phyloP scores from a whole-genome alignment of 345 rosid genomes.

The Brassica carinata region DNA sequence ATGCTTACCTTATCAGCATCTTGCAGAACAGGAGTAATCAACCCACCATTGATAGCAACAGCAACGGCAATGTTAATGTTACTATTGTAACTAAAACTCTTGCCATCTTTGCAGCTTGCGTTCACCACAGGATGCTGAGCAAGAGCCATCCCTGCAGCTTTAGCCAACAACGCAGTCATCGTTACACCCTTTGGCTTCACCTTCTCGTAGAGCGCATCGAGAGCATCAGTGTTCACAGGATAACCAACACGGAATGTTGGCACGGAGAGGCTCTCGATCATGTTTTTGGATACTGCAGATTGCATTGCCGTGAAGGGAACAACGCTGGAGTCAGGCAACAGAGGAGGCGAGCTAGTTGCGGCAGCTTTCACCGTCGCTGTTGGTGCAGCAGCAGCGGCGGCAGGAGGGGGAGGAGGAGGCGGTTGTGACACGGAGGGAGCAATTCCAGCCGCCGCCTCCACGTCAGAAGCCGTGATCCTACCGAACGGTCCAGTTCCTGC shows the following conservation, averaged over 20 bases:
- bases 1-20: constrained; percentile 84
- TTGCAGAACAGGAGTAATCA: constrained; percentile 96
- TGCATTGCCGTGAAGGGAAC: constrained; percentile 95
- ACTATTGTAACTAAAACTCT: constrained; percentile 68
- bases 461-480: constrained; percentile 74
- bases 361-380: constrained; percentile 46
- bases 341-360: constrained; percentile 39
- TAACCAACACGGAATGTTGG: constrained; percentile 94
- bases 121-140: constrained; percentile 93
- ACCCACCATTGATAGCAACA: constrained; percentile 88
- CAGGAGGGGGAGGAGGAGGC: constrained; percentile 22
- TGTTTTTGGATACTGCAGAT: constrained; percentile 80
- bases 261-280: constrained; percentile 83
- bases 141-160: constrained; percentile 94
- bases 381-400: background rate
- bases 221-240: constrained; percentile 77
- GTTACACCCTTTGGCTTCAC: constrained; percentile 97
- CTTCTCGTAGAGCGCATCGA: constrained; percentile 85
- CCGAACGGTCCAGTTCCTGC: constrained; percentile 82
- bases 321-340: constrained; percentile 65
- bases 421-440: constrained; percentile 48
- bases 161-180: constrained; percentile 90
- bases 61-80: constrained; percentile 90
- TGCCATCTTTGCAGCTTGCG: constrained; percentile 87
- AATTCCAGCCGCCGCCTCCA: constrained; percentile 79